A percentile compares a stretch with the other conserved stretches of the same genome.
These are phyloP conservation scores for Apiospora pterosperma DNA, from an alignment of 2,329 filamentous ascomycete species.

Conservation along the genomic window DNA sequence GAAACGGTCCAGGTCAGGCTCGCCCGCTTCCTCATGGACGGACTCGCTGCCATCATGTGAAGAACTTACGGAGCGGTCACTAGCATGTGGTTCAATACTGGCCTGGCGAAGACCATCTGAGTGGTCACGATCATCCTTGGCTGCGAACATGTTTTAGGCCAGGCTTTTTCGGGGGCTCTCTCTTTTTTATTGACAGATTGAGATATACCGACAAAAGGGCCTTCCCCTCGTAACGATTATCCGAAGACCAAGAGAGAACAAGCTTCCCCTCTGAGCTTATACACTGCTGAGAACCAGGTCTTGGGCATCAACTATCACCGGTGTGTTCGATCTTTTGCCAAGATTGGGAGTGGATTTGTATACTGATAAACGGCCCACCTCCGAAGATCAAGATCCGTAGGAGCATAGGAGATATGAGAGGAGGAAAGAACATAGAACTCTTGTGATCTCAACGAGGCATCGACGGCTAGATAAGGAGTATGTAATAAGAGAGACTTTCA, in stretches of 20 bases:
- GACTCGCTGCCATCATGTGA: constrained; percentile 13
- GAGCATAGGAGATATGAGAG: background rate
- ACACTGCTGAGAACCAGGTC: background rate
- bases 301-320: background rate
- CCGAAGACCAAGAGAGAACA: background rate
- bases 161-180: background rate
- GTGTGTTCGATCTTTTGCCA: background rate
- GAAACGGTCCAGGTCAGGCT: constrained; percentile 20
- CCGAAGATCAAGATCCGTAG: background rate
- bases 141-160: constrained; percentile 4
- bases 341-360: background rate
- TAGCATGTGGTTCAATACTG: constrained; percentile 3
- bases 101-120: background rate
- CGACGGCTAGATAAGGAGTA: background rate
- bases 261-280: background rate
- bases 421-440: background rate
- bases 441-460: too few relatives aligned
- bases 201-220: background rate
- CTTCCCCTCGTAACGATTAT: background rate
- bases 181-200: background rate
- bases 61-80: constrained; percentile 1
- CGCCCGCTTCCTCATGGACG: constrained; percentile 8
- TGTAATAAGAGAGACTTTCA: background rate
- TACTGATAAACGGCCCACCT: background rate
- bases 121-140: background rate